Base-by-base conservation (phyloP, 768 basidiomycete genomes). In the Flagelloscypha sp. region DNA sequence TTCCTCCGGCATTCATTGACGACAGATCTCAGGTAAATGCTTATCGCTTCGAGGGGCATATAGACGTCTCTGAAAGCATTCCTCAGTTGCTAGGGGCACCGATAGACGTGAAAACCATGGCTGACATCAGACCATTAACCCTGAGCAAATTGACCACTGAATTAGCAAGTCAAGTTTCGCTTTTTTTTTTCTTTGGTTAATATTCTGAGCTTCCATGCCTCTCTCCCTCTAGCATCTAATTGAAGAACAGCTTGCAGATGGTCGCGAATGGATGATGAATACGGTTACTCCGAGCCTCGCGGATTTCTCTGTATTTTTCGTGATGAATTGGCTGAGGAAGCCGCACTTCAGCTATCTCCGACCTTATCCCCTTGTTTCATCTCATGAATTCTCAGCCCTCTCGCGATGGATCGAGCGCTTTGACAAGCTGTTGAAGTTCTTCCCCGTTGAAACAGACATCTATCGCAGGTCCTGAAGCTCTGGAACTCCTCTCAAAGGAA, bases 261-360 rank as follows among this genome's bases (percentile, higher is more conserved):
- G 61, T 16, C 62, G 76, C 2, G 65, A 70, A 47, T 80, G 74
- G 73, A 56, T 76, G 7, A 66, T 77, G 38, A 62, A 75, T 41
- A 75, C 76, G 1, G 66, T 65, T 37, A 39, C 55, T 1, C 73
- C 76, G 7, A 61, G 68, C 27, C 52, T 74, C 16, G 70, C 65
- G 5, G 77, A 79, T 46, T 49, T 77, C 22, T 65, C 70, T 3
- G 58, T 69, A 6, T 65, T 75, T 40, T 72, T 73, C 43, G 46
- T 69, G 4, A 54, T 67, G 40, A 47, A 49, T 6, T 78, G 75
- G 75, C 47, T 61, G 20, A n/a, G n/a, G n/a, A n/a, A n/a, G 28
- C 33, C 10, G 53, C 8, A 50, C 61, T 13, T 47, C 56, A 24
- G 45, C 53, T 7, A 45, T 74, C 7, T 65, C 66, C 36, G 62